These are phyloP conservation scores for Nevesoporus exiguus DNA, from an alignment of 768 basidiomycete genomes.

Conservation along the genomic window DNA sequence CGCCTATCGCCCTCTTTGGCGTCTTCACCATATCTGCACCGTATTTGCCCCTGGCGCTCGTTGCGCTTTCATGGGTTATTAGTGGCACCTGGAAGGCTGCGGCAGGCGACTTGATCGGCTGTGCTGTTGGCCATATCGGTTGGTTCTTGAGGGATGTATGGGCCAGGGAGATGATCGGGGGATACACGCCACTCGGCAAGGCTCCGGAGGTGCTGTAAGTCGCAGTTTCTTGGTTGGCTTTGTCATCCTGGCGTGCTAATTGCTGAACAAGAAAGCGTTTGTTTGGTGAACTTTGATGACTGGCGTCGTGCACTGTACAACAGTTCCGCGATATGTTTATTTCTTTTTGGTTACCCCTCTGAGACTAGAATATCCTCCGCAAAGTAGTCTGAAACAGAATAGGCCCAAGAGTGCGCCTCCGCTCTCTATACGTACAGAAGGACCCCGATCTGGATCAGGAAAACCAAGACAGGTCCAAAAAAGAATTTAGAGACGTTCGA, in stretches of 20 bases:
- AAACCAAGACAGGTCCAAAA: too few relatives aligned
- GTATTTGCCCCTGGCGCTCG: constrained; percentile 89
- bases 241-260: constrained; percentile 4
- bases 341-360: background rate
- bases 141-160: constrained; percentile 87
- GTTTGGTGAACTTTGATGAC: constrained; percentile 51
- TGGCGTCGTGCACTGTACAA: constrained; percentile 8
- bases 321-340: constrained; percentile 2
- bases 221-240: background rate
- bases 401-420: too few relatives aligned
- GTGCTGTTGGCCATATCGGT: constrained; percentile 81
- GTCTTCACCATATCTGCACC: constrained; percentile 93
- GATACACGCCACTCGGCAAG: constrained; percentile 66
- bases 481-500: too few relatives aligned
- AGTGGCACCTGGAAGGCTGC: constrained; percentile 85
- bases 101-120: constrained; percentile 77
- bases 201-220: constrained; percentile 70
- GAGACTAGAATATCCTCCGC: too few relatives aligned
- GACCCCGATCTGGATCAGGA: too few relatives aligned
- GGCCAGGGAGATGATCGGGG: constrained; percentile 84
- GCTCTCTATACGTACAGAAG: too few relatives aligned
- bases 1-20: constrained; percentile 95
- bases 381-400: too few relatives aligned
- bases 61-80: constrained; percentile 79
- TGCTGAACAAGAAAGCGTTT: constrained; percentile 50